phyloP scores from a whole-genome alignment of 305 asterid species.

The Nicotiana rustica region DNA sequence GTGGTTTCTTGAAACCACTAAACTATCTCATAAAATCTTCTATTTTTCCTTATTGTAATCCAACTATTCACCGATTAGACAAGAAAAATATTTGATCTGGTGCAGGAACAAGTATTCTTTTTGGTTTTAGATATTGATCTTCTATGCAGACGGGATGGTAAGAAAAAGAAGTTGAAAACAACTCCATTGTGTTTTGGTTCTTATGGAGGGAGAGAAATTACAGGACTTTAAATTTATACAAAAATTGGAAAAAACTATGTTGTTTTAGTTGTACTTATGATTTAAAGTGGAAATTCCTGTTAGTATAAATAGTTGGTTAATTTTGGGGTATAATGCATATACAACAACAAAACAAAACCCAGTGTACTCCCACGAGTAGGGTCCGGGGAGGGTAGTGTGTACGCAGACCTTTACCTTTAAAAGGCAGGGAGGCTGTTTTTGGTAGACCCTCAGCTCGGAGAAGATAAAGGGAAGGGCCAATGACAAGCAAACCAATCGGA shows the following conservation, averaged over 20 bases:
- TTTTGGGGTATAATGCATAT: background rate
- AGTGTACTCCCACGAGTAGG: too few relatives aligned
- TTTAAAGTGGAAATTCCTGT: background rate
- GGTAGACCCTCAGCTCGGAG: too few relatives aligned
- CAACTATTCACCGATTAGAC: background rate
- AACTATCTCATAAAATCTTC: background rate
- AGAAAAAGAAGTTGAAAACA: background rate
- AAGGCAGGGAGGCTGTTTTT: too few relatives aligned
- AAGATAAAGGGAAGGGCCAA: too few relatives aligned
- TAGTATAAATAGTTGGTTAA: background rate
- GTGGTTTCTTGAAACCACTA: background rate
- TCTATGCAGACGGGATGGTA: background rate
- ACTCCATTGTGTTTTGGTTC: slow-evolving; percentile 4
- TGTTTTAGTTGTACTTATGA: slow-evolving; percentile 6
- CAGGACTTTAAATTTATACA: slow-evolving; percentile 9
- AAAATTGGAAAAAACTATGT: background rate
- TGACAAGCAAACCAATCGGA: too few relatives aligned
- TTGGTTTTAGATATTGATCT: slow-evolving; percentile 16
- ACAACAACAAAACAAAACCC: too few relatives aligned
- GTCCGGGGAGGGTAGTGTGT: too few relatives aligned
- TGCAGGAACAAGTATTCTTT: background rate
- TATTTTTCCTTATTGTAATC: background rate
- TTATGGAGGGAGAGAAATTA: background rate
- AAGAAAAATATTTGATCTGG: background rate
- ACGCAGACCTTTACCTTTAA: too few relatives aligned